Conservation (phyloP, 495 filamentous ascomycete species). For the Penicillium samsonianum region DNA sequence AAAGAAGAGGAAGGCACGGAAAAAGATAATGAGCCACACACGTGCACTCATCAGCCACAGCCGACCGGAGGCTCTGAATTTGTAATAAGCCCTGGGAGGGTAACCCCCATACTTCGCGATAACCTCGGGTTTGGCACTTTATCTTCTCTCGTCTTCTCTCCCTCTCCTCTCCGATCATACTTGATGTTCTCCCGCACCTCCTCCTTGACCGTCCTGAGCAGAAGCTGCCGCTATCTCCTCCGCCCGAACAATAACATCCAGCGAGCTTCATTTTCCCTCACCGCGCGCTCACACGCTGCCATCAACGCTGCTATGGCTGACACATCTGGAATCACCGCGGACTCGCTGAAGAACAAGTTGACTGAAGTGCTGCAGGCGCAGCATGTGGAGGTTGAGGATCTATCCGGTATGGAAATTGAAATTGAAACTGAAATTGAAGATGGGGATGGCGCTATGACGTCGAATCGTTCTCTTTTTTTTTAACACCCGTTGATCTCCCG, state of each 20-base stretch:
- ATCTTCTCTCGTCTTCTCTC: neutral
- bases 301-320: constrained; percentile 49
- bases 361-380: constrained; percentile 71
- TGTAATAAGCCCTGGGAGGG: neutral
- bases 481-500: neutral
- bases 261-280: constrained; percentile 39
- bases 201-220: constrained; percentile 39
- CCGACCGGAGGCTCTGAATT: constrained; percentile 12
- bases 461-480: constrained; percentile 9
- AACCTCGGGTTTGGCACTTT: constrained; percentile 9
- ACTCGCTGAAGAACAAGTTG: constrained; percentile 66
- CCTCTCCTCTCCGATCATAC: constrained; percentile 12
- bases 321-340: constrained; percentile 66
- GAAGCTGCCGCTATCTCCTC: constrained; percentile 48
- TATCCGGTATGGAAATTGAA: constrained; percentile 67
- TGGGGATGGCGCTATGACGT: constrained; percentile 9
- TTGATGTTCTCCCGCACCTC: constrained; percentile 49
- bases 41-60: constrained; percentile 15
- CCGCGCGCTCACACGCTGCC: constrained; percentile 43
- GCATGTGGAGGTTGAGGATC: constrained; percentile 89
- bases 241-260: constrained; percentile 28
- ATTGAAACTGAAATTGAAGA: neutral
- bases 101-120: constrained; percentile 8
- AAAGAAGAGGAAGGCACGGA: constrained; percentile 1
- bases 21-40: constrained; percentile 9